These are phyloP conservation scores for Pezicula neosporulosa DNA, from an alignment of 2,329 filamentous ascomycete species.

Conservation along the genomic window DNA sequence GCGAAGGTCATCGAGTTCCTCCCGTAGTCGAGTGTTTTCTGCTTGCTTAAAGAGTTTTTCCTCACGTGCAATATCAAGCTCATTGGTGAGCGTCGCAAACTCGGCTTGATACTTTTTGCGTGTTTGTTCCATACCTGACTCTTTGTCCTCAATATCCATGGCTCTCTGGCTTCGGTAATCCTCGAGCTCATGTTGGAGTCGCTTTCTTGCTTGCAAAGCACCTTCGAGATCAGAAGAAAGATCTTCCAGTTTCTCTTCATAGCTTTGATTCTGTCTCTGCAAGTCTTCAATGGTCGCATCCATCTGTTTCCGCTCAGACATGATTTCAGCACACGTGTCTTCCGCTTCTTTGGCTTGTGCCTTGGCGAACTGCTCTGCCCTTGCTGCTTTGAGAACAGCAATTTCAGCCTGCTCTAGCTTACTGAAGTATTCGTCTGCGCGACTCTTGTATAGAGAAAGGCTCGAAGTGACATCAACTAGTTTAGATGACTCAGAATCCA, in stretches of 20 bases:
- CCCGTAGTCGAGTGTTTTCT: slow-evolving; percentile 84
- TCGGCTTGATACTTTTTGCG: slow-evolving; percentile 96
- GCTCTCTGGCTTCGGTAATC: slow-evolving; percentile 94
- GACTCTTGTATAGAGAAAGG: slow-evolving; percentile 83
- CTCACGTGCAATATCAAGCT: slow-evolving; percentile 90
- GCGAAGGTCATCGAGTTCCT: slow-evolving; percentile 90
- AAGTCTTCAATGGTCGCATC: slow-evolving; percentile 84
- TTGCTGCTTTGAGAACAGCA: slow-evolving; percentile 83
- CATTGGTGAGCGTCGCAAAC: slow-evolving; percentile 82
- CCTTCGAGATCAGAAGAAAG: slow-evolving; percentile 84
- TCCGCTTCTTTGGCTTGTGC: slow-evolving; percentile 87
- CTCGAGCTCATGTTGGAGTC: slow-evolving; percentile 94
- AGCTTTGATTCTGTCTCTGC: slow-evolving; percentile 82
- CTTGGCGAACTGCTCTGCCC: slow-evolving; percentile 92
- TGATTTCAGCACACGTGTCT: slow-evolving; percentile 83
- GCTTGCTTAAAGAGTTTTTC: slow-evolving; percentile 82
- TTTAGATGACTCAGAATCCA: slow-evolving; percentile 86
- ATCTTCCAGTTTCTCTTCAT: slow-evolving; percentile 90
- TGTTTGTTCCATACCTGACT: slow-evolving; percentile 93
- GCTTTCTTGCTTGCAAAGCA: slow-evolving; percentile 84
- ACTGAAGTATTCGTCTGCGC: slow-evolving; percentile 93
- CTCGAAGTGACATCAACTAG: slow-evolving; percentile 80
- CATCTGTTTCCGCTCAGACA: slow-evolving; percentile 90
- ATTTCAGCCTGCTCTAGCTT: slow-evolving; percentile 98
- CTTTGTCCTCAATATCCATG: slow-evolving; percentile 96